These are phyloP conservation scores for Alternaria arborescens DNA, from an alignment of 2,329 filamentous ascomycete species.

Conservation along the genomic window DNA sequence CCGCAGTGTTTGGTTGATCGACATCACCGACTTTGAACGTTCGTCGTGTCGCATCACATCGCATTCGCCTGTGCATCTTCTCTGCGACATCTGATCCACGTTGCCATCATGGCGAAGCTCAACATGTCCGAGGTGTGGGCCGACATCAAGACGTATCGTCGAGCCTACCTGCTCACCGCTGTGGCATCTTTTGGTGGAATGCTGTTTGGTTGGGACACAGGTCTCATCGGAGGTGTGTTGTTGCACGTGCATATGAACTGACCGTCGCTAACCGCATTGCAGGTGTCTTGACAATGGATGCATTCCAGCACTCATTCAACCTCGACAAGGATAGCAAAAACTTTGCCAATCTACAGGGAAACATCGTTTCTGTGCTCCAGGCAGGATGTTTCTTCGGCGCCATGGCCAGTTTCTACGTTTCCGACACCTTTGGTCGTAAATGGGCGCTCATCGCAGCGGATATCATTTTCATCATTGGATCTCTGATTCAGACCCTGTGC, in stretches of 20 bases:
- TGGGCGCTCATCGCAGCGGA: constrained; percentile 54
- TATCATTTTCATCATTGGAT: constrained; percentile 54
- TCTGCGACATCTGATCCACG: not conserved
- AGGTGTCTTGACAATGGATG: constrained; percentile 55
- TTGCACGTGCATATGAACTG: not conserved
- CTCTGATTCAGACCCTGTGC: constrained; percentile 52
- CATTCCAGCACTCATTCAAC: constrained; percentile 54
- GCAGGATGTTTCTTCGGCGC: constrained; percentile 58
- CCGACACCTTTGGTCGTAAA: constrained; percentile 54
- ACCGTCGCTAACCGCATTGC: not conserved
- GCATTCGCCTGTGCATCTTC: not conserved
- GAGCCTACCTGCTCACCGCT: constrained; percentile 52
- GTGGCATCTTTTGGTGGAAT: constrained; percentile 55
- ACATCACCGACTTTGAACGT: not conserved
- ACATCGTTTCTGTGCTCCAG: constrained; percentile 56
- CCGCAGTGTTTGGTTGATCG: not conserved
- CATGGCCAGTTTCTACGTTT: constrained; percentile 53
- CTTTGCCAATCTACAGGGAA: constrained; percentile 54
- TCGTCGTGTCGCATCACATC: not conserved
- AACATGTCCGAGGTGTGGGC: constrained; percentile 46
- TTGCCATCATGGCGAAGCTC: constrained; percentile 42
- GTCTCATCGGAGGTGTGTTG: constrained; percentile 39
- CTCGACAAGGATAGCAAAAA: constrained; percentile 43
- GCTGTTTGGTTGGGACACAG: constrained; percentile 51
- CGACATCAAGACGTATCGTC: constrained; percentile 53